Conservation (phyloP, 768 basidiomycete species). For the Tulasnella sp. region DNA sequence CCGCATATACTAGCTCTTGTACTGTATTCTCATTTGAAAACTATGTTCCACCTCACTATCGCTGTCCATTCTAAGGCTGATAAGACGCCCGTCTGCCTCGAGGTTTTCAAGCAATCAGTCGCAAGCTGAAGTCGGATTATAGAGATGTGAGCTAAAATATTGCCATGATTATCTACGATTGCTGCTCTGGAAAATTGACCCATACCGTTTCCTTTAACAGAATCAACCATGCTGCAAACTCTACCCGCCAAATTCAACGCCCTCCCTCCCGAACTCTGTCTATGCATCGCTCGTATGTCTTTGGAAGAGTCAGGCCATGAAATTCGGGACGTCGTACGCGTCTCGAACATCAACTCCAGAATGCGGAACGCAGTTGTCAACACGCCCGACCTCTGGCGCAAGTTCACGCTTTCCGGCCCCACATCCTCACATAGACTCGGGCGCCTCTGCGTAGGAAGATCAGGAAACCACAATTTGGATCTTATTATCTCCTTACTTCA, state of each 20-base stretch:
- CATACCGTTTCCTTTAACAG: neutral
- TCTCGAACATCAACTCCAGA: neutral
- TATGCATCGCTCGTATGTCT: neutral
- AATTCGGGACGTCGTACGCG: neutral
- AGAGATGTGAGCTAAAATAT: too few relatives aligned
- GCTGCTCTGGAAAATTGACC: too few relatives aligned
- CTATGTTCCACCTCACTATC: neutral
- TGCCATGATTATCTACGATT: too few relatives aligned
- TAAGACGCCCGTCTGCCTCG: neutral
- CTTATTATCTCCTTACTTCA: neutral
- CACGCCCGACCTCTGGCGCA: neutral
- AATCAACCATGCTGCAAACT: neutral
- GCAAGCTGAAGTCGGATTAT: neutral
- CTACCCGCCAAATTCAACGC: neutral
- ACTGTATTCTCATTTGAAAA: neutral
- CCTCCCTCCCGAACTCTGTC: neutral
- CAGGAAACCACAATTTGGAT: neutral
- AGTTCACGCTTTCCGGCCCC: neutral
- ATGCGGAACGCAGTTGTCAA: neutral
- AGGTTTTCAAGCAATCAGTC: neutral
- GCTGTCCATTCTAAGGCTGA: neutral
- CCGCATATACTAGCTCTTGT: neutral
- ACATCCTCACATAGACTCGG: neutral
- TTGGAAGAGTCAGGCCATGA: neutral
- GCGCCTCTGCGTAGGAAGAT: neutral